Evolutionary conservation across 1,284 basidiomycete genomes (phyloP).

Genomic region (Afroboletus lepidellus): DNA sequence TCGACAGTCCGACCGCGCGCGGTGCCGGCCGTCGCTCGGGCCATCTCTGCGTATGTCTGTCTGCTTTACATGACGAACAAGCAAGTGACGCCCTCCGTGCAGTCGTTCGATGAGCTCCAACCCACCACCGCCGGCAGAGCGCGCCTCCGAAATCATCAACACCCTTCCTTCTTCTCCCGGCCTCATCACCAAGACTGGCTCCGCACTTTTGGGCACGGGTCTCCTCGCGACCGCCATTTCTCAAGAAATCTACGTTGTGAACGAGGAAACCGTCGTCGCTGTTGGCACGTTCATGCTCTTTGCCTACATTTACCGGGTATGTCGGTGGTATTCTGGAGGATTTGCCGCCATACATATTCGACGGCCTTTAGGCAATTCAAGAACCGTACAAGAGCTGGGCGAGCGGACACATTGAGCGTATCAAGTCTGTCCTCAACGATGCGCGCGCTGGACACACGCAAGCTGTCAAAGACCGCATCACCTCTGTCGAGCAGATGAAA

Average conservation of each 20-base stretch:
- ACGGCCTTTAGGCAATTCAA: conserved; percentile 36
- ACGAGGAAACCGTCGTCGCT: conserved; percentile 89
- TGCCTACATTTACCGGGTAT: conserved; percentile 79
- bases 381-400: conserved; percentile 96
- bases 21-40: conserved; percentile 52
- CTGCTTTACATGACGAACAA: conserved; percentile 6
- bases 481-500: conserved; percentile 89
- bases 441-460: conserved; percentile 90
- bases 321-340: conserved; percentile 21
- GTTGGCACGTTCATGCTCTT: conserved; percentile 88
- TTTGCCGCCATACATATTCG: conserved; percentile 5
- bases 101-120: conserved; percentile 69
- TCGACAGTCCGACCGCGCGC: conserved; percentile 55
- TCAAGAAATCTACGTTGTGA: conserved; percentile 96
- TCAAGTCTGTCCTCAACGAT: conserved; percentile 80
- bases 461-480: conserved; percentile 91
- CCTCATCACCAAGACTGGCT: conserved; percentile 92
- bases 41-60: conserved; percentile 54
- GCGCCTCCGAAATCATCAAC: conserved; percentile 90
- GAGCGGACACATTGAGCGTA: conserved; percentile 79
- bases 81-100: conserved; percentile 13
- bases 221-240: conserved; percentile 92
- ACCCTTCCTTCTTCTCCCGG: conserved; percentile 87
- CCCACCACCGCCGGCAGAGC: conserved; percentile 78
- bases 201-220: conserved; percentile 89